Percentiles rank a stretch among this genome's conserved stretches.
Evolutionary conservation across 2,329 filamentous ascomycete genomes (phyloP).

Genomic region (Ophiocordyceps camponoti-rufipedis): DNA sequence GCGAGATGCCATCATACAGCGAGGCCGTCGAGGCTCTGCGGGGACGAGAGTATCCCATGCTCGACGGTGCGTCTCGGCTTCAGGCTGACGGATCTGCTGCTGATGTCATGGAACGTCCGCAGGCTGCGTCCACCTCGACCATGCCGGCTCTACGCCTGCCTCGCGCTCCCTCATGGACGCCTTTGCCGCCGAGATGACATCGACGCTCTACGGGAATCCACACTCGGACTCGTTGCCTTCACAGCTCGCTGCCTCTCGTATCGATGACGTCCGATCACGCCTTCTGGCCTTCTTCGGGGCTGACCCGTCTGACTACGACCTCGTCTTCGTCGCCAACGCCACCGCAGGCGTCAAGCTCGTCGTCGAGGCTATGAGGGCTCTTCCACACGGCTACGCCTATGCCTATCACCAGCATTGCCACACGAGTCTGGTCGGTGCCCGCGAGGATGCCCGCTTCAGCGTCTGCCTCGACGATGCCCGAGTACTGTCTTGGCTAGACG

Average conservation of each 20-base stretch:
- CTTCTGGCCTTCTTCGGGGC: conserved; percentile 65
- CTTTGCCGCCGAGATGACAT: conserved; percentile 63
- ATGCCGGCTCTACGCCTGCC: conserved; percentile 82
- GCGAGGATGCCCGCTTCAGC: conserved; percentile 49
- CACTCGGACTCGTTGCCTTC: conserved; percentile 76
- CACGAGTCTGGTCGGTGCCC: conserved; percentile 68
- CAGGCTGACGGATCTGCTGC: no score
- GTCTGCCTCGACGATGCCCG: conserved; percentile 48
- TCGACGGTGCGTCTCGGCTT: conserved; percentile 30
- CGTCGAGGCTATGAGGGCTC: conserved; percentile 54
- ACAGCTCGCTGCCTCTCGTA: conserved; percentile 51
- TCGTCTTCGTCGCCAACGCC: conserved; percentile 84
- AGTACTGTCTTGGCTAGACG: conserved; percentile 45
- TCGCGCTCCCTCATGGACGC: conserved; percentile 63
- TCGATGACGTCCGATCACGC: conserved; percentile 58
- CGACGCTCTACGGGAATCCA: conserved; percentile 73
- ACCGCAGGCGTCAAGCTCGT: conserved; percentile 84
- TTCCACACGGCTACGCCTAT: conserved; percentile 58
- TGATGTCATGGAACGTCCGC: no score
- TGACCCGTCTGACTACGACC: conserved; percentile 62
- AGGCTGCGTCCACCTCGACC: conserved; percentile 74
- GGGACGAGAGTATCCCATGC: conserved; percentile 47
- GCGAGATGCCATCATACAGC: conserved; percentile 27
- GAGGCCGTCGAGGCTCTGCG: conserved; percentile 38
- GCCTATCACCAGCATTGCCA: conserved; percentile 72